phyloP scores from a whole-genome alignment of 495 filamentous ascomycete species.

The Pseudotulostoma volvatum region DNA sequence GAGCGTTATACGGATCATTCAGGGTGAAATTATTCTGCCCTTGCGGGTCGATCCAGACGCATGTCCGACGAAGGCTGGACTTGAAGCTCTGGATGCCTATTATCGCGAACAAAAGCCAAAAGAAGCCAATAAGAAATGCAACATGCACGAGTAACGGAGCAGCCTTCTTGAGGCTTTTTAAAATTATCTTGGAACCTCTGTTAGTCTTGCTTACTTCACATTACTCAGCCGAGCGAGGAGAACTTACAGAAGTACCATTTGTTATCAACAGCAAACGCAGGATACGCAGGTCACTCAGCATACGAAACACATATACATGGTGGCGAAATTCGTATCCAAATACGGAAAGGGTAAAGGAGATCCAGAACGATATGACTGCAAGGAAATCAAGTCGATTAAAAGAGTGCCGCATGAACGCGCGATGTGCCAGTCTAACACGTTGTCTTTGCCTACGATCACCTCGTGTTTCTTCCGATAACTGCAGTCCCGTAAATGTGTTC shows the following conservation, averaged over 20 bases:
- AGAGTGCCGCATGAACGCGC: constrained; percentile 83
- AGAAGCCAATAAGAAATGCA: constrained; percentile 91
- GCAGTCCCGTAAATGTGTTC: constrained; percentile 66
- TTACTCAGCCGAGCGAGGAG: no score
- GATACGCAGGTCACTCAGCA: constrained; percentile 90
- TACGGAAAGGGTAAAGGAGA: constrained; percentile 58
- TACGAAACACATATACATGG: constrained; percentile 80
- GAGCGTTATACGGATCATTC: constrained; percentile 32
- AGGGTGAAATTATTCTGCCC: constrained; percentile 22
- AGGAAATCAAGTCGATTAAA: constrained; percentile 95
- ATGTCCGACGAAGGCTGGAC: constrained; percentile 72
- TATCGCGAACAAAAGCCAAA: constrained; percentile 97
- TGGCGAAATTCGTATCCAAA: constrained; percentile 45
- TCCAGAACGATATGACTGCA: constrained; percentile 92
- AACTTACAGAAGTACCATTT: constrained; percentile 65
- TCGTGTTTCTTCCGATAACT: constrained; percentile 34
- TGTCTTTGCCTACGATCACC: constrained; percentile 64
- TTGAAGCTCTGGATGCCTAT: constrained; percentile 97
- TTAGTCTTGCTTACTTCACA: no score
- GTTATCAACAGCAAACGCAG: constrained; percentile 77
- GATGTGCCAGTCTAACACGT: constrained; percentile 67
- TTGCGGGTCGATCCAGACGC: constrained; percentile 60
- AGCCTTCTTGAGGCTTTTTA: constrained; percentile 88
- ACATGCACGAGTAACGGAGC: constrained; percentile 89
- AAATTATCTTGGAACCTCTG: constrained; percentile 68